Conservation (phyloP, 352 stramenopile species). For the Thalassiosira mediterranea region DNA sequence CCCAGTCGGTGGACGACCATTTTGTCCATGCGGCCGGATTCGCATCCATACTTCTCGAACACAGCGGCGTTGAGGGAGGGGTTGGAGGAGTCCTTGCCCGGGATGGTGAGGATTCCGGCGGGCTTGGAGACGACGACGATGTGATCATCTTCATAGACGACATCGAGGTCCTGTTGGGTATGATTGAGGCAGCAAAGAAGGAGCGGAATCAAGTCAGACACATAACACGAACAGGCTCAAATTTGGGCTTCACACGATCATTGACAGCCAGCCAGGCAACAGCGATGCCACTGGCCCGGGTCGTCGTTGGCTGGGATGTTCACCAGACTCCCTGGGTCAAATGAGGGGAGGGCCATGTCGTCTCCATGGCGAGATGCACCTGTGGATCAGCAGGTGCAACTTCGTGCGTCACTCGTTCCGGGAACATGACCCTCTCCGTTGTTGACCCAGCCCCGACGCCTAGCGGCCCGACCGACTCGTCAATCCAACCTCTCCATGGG, state of each 20-base stretch:
- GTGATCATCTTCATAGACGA: constrained; percentile 79
- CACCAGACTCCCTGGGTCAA: too few species aligned
- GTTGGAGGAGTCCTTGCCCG: constrained; percentile 54
- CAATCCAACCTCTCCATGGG: too few species aligned
- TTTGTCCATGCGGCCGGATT: constrained; percentile 50
- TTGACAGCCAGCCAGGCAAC: too few species aligned
- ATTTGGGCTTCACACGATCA: too few species aligned
- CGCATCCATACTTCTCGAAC: constrained; percentile 49
- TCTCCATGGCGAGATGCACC: too few species aligned
- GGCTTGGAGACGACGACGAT: constrained; percentile 81
- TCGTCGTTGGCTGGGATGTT: too few species aligned
- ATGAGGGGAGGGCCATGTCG: too few species aligned
- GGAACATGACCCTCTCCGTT: not conserved
- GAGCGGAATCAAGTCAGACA: constrained; percentile 9
- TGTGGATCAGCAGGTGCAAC: too few species aligned
- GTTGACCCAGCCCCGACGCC: too few species aligned
- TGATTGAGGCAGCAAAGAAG: constrained; percentile 4
- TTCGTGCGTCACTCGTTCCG: not conserved
- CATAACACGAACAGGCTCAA: too few species aligned
- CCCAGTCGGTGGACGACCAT: constrained; percentile 73
- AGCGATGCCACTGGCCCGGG: too few species aligned
- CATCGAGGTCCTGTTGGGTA: constrained; percentile 64
- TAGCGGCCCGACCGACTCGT: too few species aligned
- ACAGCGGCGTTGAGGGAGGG: constrained; percentile 65
- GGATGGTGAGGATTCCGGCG: constrained; percentile 71